Percentiles rank a stretch among this genome's conserved stretches.
These are phyloP conservation scores for Fusarium nygamai DNA, from an alignment of 2,329 filamentous ascomycete species.

Conservation along the genomic window DNA sequence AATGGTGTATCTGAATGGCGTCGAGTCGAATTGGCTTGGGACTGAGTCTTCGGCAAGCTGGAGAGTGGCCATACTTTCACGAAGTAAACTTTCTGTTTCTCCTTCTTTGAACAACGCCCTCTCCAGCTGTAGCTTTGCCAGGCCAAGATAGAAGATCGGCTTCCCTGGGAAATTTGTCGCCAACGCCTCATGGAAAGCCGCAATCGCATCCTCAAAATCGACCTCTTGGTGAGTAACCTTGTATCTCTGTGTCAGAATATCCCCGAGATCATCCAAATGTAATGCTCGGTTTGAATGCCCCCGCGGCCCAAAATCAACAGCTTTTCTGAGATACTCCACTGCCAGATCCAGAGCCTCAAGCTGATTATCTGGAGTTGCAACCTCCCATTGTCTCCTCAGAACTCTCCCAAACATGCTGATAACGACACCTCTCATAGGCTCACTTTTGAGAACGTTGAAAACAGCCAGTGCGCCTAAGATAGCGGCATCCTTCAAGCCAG, in stretches of 20 bases:
- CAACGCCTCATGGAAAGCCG: background rate
- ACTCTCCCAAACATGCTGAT: background rate
- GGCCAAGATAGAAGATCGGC: background rate
- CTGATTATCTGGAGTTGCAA: background rate
- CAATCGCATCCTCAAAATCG: background rate
- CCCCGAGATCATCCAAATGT: background rate
- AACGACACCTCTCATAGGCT: background rate
- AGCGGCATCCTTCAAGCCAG: background rate
- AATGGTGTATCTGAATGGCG: background rate
- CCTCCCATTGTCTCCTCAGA: background rate
- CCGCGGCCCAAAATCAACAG: background rate
- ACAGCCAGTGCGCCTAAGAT: background rate
- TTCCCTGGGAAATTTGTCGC: background rate
- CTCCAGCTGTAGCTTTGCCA: background rate
- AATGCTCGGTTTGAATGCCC: background rate
- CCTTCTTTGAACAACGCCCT: background rate
- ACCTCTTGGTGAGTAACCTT: rapidly evolving
- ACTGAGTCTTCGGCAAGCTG: background rate
- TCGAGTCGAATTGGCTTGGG: background rate
- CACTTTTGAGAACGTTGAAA: background rate
- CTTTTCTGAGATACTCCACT: background rate
- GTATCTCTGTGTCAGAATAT: background rate
- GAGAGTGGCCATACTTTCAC: background rate
- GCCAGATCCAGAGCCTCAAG: background rate
- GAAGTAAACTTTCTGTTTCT: rapidly evolving